Evolutionary conservation across 352 stramenopile species (phyloP), one percentile per base, ranked within the genome.

Genomic region (Phytophthora pinifolia): DNA sequence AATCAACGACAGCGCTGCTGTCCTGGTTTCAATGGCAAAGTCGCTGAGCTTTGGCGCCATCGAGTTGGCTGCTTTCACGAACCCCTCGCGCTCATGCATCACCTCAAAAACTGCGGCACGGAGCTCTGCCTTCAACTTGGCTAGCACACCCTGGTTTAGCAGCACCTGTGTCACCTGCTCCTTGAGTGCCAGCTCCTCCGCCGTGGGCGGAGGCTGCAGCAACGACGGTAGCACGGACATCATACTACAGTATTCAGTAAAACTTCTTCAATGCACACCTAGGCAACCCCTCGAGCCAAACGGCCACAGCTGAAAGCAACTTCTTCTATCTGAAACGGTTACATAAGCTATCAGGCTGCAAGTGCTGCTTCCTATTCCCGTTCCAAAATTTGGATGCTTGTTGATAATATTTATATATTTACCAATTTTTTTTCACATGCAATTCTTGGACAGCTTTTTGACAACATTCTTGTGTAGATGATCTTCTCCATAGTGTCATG

Each of bases 61-160:
- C 9, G 51, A 33, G 13, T 58, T 54, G 27, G 44, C 42, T 20
- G 49, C 34, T 37, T 51, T 66, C 22, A 17, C 38, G 29, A 64
- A 62, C 9, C 51, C 65, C 13, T 74, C 48, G 17, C 41, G 67
- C 18, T 84, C 69, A 32, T 91, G 79, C 59, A 94, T 79, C n/a
- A 75, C 70, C n/a, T 88, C 70, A 53, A 91, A 92, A 9, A 92
- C 79, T 1, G 81, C 83, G 2, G 78, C 81, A 0, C 83, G 75
- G 31, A 93, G 61, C 52, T 94, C 73, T 2, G 84, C 85, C 74
- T 90, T 92, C 51, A 95, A 65, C 53, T 87, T 87, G 33, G 58
- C 65, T 17, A 94, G 50, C 12, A 93, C 71, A n/a, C 85, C 83
- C 49, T 88, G 74, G 15, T 33, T 71, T 51, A 73, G 67, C 5